Evolutionary conservation across 345 rosid species (phyloP).

Genomic region (Conringia planisiliqua): DNA sequence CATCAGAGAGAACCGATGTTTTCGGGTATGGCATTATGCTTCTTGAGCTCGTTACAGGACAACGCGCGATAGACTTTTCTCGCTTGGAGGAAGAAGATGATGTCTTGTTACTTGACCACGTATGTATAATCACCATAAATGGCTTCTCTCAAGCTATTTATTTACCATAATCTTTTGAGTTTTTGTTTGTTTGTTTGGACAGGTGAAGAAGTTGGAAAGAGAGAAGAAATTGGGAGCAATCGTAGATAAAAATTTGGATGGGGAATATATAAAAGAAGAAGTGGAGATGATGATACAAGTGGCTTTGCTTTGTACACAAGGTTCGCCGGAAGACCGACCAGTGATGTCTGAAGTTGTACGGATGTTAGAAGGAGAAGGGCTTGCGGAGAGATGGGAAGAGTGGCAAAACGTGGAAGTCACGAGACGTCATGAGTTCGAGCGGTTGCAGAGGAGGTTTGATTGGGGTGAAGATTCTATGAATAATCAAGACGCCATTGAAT

Average conservation of each 20-base stretch:
- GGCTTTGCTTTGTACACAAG: conserved; percentile 85
- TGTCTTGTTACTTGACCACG: conserved; percentile 90
- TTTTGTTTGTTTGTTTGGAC: neutral
- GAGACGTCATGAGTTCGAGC: conserved; percentile 78
- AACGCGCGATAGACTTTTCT: conserved; percentile 92
- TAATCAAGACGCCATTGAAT: conserved; percentile 80
- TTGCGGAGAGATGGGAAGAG: conserved; percentile 97
- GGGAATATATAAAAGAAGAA: conserved; percentile 52
- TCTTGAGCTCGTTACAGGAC: conserved; percentile 99
- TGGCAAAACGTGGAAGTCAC: conserved; percentile 88
- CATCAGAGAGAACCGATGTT: conserved; percentile 95
- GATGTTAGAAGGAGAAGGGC: conserved; percentile 98
- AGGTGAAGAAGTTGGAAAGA: conserved; percentile 96
- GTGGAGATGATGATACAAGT: conserved; percentile 93
- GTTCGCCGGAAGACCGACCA: conserved; percentile 84
- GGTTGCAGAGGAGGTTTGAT: conserved; percentile 75
- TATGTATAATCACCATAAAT: conserved; percentile 31
- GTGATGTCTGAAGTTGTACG: conserved; percentile 89
- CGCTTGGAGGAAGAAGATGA: conserved; percentile 97
- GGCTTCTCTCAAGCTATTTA: neutral
- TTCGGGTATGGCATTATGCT: conserved; percentile 96
- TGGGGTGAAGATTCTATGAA: conserved; percentile 82
- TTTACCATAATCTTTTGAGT: neutral
- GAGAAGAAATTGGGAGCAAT: conserved; percentile 80
- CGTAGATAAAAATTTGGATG: conserved; percentile 70